phyloP scores from a whole-genome alignment of 768 basidiomycete species.

The Psilocybe cubensis region DNA sequence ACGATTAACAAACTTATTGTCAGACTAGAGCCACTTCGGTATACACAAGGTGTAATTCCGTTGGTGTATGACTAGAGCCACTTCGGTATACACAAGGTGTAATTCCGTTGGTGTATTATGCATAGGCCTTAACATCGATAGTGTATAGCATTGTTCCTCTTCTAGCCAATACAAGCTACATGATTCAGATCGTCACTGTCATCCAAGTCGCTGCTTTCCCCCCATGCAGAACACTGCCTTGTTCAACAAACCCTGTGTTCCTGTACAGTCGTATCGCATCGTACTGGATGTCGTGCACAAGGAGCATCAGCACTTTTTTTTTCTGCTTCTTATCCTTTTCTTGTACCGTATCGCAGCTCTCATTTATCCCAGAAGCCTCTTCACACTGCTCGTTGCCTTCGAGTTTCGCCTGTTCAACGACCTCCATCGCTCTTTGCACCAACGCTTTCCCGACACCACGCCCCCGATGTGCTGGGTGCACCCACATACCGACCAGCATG shows the following conservation, averaged over 20 bases:
- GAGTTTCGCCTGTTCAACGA: background rate
- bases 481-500: conserved; percentile 19
- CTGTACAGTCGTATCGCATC: background rate
- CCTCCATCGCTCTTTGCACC: conserved; percentile 4
- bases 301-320: background rate
- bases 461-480: conserved; percentile 7
- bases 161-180: too few species aligned
- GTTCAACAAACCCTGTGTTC: background rate
- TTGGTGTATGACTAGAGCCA: too few species aligned
- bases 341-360: background rate
- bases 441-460: conserved; percentile 9
- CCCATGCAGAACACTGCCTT: background rate
- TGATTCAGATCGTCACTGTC: background rate
- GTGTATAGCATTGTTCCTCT: too few species aligned
- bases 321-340: too few species aligned
- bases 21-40: too few species aligned
- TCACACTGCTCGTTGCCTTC: background rate
- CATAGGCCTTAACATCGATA: too few species aligned
- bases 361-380: background rate
- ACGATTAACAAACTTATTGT: too few species aligned
- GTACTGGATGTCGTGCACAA: background rate
- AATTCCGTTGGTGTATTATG: too few species aligned
- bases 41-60: too few species aligned
- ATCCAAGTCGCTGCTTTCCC: background rate
- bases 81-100: too few species aligned